These are phyloP conservation scores for Gossypium ekmanianum DNA, from an alignment of 345 rosid species.

Conservation along the genomic window DNA sequence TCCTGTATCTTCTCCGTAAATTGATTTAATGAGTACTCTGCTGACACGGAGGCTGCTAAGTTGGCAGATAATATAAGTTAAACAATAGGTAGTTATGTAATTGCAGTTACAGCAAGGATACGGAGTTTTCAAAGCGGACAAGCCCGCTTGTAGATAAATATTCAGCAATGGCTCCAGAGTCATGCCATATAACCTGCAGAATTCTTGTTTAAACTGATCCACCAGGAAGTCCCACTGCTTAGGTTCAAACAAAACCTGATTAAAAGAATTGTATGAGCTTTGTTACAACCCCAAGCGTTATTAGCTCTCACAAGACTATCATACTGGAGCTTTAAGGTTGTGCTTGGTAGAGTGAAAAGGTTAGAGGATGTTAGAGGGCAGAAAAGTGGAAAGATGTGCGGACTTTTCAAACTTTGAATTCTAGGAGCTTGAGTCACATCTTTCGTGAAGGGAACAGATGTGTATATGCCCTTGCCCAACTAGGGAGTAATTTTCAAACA, in stretches of 20 bases:
- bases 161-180: conserved; percentile 83
- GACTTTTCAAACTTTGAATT: no score
- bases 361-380: no score
- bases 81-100: background rate
- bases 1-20: background rate
- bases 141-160: conserved; percentile 92
- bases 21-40: background rate
- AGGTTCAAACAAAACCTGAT: conserved; percentile 76
- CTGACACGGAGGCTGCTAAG: background rate
- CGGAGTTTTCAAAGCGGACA: conserved; percentile 95
- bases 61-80: background rate
- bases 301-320: background rate
- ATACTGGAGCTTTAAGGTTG: background rate
- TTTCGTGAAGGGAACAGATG: no score
- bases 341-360: background rate
- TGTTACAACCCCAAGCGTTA: background rate
- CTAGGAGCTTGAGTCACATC: no score
- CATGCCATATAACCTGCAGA: conserved; percentile 96
- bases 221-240: conserved; percentile 93
- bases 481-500: no score
- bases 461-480: no score
- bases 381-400: no score
- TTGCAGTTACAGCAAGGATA: conserved; percentile 38
- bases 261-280: background rate
- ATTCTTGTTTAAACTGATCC: conserved; percentile 83